Percentiles rank a stretch among this genome's conserved stretches.
Evolutionary conservation across 371 early-diverging fungal species (phyloP).

Genomic region (Rhizopus stolonifer): DNA sequence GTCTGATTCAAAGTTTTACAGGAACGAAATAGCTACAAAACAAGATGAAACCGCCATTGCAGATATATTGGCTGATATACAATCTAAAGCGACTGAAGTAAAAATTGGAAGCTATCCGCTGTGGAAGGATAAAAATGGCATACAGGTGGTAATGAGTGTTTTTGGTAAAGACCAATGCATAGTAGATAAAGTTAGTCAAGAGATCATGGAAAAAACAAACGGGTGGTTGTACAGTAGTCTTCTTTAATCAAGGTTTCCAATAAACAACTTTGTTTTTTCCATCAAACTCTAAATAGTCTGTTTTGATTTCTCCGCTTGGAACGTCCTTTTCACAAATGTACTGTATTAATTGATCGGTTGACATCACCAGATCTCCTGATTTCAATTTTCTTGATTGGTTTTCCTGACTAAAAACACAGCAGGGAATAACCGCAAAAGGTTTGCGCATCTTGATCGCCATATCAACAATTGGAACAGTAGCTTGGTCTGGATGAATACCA

Average conservation of each 20-base stretch:
- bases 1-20: slow-evolving; percentile 26
- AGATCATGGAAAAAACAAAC: slow-evolving; percentile 19
- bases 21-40: slow-evolving; percentile 52
- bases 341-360: slow-evolving; percentile 53
- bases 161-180: slow-evolving; percentile 31
- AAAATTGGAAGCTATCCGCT: slow-evolving; percentile 69
- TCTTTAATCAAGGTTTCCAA: slow-evolving; percentile 35
- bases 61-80: slow-evolving; percentile 41
- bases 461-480: slow-evolving; percentile 60
- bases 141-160: slow-evolving; percentile 39
- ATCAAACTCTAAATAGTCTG: slow-evolving; percentile 55
- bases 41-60: slow-evolving; percentile 53
- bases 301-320: slow-evolving; percentile 29
- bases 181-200: slow-evolving; percentile 22
- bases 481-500: slow-evolving; percentile 63
- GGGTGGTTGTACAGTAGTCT: slow-evolving; percentile 26
- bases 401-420: slow-evolving; percentile 61
- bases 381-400: slow-evolving; percentile 40
- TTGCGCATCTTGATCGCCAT: slow-evolving; percentile 44
- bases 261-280: slow-evolving; percentile 59
- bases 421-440: slow-evolving; percentile 61
- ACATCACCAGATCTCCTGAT: slow-evolving; percentile 41
- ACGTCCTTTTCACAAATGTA: slow-evolving; percentile 39
- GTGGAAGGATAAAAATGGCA: slow-evolving; percentile 24
- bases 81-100: slow-evolving; percentile 31